phyloP scores from a whole-genome alignment of 768 basidiomycete species.

The Hygrophorus pudorinus region DNA sequence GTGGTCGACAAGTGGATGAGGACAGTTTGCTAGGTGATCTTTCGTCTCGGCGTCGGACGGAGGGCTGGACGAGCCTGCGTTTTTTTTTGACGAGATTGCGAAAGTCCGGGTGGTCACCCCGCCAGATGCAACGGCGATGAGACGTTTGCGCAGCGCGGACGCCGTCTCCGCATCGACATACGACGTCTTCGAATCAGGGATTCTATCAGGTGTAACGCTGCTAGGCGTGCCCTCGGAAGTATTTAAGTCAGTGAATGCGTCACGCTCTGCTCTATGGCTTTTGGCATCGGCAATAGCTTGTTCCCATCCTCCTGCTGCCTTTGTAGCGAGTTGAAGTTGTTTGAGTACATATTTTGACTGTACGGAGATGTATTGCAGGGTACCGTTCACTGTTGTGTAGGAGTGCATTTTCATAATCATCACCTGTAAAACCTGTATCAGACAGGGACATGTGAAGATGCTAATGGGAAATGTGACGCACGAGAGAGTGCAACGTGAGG shows the following conservation, averaged over 20 bases:
- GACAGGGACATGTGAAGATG: neutral
- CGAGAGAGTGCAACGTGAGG: conserved; percentile 77
- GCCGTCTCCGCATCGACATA: conserved; percentile 46
- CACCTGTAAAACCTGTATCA: conserved; percentile 28
- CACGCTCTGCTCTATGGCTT: conserved; percentile 30
- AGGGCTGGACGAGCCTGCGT: neutral
- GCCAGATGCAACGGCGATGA: conserved; percentile 28
- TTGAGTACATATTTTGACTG: conserved; percentile 35
- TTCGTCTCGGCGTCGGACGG: conserved; percentile 4
- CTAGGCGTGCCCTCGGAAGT: conserved; percentile 18
- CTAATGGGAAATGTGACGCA: conserved; percentile 21
- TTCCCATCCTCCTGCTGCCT: conserved; percentile 57
- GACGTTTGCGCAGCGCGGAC: conserved; percentile 45
- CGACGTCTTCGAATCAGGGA: conserved; percentile 35
- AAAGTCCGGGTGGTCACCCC: neutral
- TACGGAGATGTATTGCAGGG: conserved; percentile 47
- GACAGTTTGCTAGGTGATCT: conserved; percentile 13
- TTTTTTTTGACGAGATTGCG: too few relatives aligned
- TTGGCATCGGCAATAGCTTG: conserved; percentile 45
- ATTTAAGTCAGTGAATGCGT: conserved; percentile 15
- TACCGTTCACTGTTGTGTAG: conserved; percentile 82
- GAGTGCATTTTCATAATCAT: conserved; percentile 98
- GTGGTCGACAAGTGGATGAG: conserved; percentile 52
- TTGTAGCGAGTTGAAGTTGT: conserved; percentile 36
- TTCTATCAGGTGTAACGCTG: conserved; percentile 30